Conservation (phyloP, 2,329 filamentous ascomycete genomes). For the Fusarium lyarnte region DNA sequence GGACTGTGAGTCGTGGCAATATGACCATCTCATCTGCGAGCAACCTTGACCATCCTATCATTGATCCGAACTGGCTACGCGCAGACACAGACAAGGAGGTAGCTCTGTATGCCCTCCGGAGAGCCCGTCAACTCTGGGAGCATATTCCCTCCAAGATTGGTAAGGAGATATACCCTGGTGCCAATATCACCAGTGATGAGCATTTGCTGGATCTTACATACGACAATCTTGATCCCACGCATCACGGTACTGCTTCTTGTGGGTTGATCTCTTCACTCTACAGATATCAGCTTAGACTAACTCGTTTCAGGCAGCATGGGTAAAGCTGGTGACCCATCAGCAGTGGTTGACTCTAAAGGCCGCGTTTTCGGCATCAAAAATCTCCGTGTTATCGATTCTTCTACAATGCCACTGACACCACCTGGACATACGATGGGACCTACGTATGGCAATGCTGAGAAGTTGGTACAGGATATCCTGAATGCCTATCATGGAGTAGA, state of each 20-base stretch:
- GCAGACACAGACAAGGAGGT: constrained; percentile 55
- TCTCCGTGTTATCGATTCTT: background rate
- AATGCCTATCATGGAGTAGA: background rate
- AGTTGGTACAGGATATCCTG: background rate
- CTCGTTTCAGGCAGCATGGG: background rate
- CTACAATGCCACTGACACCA: background rate
- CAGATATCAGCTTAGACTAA: accelerated
- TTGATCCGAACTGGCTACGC: constrained; percentile 57
- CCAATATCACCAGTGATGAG: background rate
- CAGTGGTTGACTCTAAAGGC: background rate
- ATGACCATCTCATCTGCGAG: constrained; percentile 50
- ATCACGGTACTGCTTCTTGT: background rate
- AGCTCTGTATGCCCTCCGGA: constrained; percentile 33
- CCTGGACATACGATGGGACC: constrained; percentile 1
- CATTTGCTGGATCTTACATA: background rate
- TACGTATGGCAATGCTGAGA: background rate
- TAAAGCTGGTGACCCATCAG: background rate
- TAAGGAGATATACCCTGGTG: background rate
- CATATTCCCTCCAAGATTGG: background rate
- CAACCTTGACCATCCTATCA: constrained; percentile 49
- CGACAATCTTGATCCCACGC: background rate
- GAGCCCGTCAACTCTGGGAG: background rate
- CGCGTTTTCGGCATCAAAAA: background rate
- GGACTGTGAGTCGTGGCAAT: constrained; percentile 55
- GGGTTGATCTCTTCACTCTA: background rate